A percentile compares a stretch with the other conserved stretches of the same genome.
phyloP scores from a whole-genome alignment of 139 green algal species.

The Coelastrella sp. region DNA sequence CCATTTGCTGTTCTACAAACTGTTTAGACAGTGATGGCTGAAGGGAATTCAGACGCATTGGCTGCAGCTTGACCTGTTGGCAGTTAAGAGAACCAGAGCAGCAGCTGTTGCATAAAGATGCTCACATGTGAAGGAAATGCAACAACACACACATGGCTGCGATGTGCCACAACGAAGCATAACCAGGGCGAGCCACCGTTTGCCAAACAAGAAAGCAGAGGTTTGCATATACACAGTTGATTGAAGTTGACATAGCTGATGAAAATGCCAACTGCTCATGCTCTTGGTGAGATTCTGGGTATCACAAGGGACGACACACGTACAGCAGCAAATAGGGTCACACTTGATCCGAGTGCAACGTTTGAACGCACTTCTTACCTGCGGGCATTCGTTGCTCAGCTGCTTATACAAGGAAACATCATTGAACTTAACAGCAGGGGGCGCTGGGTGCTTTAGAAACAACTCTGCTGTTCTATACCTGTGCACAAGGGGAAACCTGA shows the following conservation, averaged over 20 bases:
- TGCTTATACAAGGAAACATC: neutral
- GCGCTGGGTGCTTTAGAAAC: constrained; percentile 29
- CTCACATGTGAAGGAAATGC: neutral
- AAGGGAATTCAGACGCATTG: constrained; percentile 2
- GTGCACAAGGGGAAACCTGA: neutral
- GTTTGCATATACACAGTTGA: no score
- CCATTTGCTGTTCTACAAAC: constrained; percentile 34
- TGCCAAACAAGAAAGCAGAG: no score
- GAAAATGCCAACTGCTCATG: no score
- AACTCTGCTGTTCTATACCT: constrained; percentile 47
- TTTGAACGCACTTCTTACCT: neutral
- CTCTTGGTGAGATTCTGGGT: neutral
- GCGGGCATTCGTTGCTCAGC: neutral
- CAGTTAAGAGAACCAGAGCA: no score
- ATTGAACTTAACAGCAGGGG: constrained; percentile 14
- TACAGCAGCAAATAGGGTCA: neutral
- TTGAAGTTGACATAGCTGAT: no score
- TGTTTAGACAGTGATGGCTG: constrained; percentile 39
- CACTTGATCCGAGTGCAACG: no score
- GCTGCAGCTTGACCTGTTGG: constrained; percentile 41
- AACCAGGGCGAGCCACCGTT: no score
- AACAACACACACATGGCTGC: neutral
- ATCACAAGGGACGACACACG: neutral
- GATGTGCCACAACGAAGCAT: no score
- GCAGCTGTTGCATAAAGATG: neutral